phyloP scores from a whole-genome alignment of 306 rosid genomes.

The Castanea sativa region DNA sequence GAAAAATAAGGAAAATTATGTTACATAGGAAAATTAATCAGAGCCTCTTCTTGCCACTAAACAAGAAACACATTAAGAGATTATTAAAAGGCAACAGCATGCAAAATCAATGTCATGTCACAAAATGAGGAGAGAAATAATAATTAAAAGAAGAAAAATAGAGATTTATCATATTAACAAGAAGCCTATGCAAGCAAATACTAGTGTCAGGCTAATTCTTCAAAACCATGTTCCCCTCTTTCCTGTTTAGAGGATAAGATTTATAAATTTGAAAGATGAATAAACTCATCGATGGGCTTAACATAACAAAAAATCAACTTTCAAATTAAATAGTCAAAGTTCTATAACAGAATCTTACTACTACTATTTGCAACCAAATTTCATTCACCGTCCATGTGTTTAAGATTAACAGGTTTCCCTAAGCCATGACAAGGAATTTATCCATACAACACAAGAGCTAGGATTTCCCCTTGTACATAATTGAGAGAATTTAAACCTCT shows the following conservation, averaged over 20 bases:
- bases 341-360: not conserved
- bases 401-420: not conserved
- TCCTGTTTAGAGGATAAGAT: not conserved
- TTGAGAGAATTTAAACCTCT: not conserved
- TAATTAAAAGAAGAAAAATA: not conserved
- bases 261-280: not conserved
- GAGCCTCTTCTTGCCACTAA: slow-evolving; percentile 8
- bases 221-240: not conserved
- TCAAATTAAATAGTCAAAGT: not conserved
- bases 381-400: not conserved
- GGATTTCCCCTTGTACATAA: not conserved
- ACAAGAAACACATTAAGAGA: slow-evolving; percentile 8
- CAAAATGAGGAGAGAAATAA: not conserved
- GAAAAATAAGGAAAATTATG: not conserved
- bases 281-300: not conserved
- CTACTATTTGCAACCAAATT: not conserved
- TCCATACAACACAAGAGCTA: not conserved
- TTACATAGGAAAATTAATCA: not conserved
- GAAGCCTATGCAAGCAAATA: not conserved
- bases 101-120: not conserved
- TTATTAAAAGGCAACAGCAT: not conserved
- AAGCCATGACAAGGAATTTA: not conserved
- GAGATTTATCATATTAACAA: not conserved
- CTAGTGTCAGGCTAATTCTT: not conserved
- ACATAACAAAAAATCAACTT: not conserved